Base-by-base conservation (phyloP, 768 basidiomycete genomes). In the Termitomyces sp. region DNA sequence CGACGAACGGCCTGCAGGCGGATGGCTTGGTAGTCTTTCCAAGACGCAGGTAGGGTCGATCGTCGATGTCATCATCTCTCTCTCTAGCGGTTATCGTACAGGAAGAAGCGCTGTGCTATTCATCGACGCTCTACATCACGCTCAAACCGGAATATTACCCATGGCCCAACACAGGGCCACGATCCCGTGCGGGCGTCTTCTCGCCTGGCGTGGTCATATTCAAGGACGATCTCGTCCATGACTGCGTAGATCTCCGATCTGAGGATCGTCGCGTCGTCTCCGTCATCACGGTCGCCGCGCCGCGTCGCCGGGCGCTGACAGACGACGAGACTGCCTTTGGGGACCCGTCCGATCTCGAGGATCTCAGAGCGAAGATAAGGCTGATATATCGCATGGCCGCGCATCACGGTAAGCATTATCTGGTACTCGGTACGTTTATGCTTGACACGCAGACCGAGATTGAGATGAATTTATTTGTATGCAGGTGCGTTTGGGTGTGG, bases 51-150 rank as follows among this genome's bases (percentile, higher is more conserved):
- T 69, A 37, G 15, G 30, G 23, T 19, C 31, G 12, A n/a, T 21
- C 19, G 21, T 54, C 21, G 3, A 28, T 10, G 55, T 43, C 11
- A 38, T 55, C n/a, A 23, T 28, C 1, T 28, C 14, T 14, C 26
- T 21, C 14, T 33, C 19, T 23, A 7, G 9, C 14, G 8, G 4
- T 19, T 37, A 5, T 46, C 8, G 14, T 35, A 11, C 44, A 77
- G 75, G 78, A 78, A 67, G 77, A 79, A 63, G 75, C 77, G 0
- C 68, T 79, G 0, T 79, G 78, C 58, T 79, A 78, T 60, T 74
- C 75, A 9, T 78, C 78, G 3, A 78, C 77, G 5, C 67, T 79
- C 5, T 79, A 74, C 59, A 55, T 57, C 12, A 78, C 77, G 1
- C 69, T 79, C 37, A 72, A 73, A 44, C 62, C 62, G 26, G 63